Evolutionary conservation across 2,329 filamentous ascomycete species (phyloP).

Genomic region (Xylaria hypoxylon): DNA sequence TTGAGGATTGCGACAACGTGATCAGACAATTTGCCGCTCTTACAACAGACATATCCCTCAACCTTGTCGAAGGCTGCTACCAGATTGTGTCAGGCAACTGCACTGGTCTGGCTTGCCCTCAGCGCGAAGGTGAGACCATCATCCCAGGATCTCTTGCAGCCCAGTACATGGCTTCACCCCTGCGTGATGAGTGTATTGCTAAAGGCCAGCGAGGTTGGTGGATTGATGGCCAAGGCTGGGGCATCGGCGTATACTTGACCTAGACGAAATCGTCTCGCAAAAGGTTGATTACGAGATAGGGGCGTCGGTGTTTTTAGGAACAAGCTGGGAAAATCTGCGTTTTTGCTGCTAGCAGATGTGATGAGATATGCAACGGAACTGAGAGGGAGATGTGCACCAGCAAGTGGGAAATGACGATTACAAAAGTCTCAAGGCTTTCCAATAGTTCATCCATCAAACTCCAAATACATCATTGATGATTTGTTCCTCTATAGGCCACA

Average conservation of each 20-base stretch:
- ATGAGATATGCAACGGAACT: constrained; percentile 23
- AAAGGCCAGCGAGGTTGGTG: constrained; percentile 49
- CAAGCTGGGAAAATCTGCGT: constrained; percentile 3
- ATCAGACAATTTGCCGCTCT: constrained; percentile 43
- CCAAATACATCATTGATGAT: constrained; percentile 1
- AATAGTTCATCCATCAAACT: constrained; percentile 2
- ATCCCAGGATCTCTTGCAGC: constrained; percentile 43
- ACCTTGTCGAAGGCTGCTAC: constrained; percentile 46
- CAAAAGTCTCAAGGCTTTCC: constrained; percentile 3
- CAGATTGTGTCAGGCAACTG: constrained; percentile 46
- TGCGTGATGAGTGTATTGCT: constrained; percentile 47
- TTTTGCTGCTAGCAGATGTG: neutral
- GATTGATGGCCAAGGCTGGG: constrained; percentile 42
- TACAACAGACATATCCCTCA: constrained; percentile 42
- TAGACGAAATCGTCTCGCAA: constrained; percentile 24
- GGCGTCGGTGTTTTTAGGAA: constrained; percentile 2
- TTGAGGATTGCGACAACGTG: constrained; percentile 46
- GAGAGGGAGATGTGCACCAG: constrained; percentile 12
- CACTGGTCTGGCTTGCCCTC: constrained; percentile 47
- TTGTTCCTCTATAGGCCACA: neutral
- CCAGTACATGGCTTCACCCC: constrained; percentile 43
- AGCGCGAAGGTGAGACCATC: constrained; percentile 42
- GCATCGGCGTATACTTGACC: constrained; percentile 46
- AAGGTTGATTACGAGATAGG: neutral
- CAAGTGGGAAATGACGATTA: neutral